Evolutionary conservation across 441 rosid genomes (phyloP), one percentile per base, ranked within the genome.

Genomic region (California macrophylla): DNA sequence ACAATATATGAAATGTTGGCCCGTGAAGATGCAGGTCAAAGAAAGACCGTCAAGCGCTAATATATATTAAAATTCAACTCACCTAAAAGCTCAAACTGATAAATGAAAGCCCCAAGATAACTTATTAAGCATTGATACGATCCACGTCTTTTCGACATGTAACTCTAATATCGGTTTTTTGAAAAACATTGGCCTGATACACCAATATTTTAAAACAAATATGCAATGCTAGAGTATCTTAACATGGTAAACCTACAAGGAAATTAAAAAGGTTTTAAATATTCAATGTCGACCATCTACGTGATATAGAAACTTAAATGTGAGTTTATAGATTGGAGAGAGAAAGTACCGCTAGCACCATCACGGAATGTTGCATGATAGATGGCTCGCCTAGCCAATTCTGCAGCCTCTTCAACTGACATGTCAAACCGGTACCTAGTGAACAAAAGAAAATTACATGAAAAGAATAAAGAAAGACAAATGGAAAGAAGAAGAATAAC

Each of bases 311-410:
- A 10, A 45, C 52, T 45, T 45, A 47, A 15, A 45, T 45, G 52
- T 45, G 20, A 13, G 50, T 42, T 2, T 45, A 15, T n/a, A 45
- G 4, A 3, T 12, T 15, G 67, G 60, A 36, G 66, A 63, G 72
- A 42, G 25, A 47, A 75, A 66, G 54, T 98, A 79, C 99, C 99
- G 81, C 99, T 95, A 78, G 99, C 98, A 64, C 92, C 98, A 78
- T 95, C 99, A 28, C 99, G 86, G 82, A 89, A 95, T 47, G 99
- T 95, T 9, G 99, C 99, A 75, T 92, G 99, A 81, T 95, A 95
- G 78, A 95, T 95, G 71, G 98, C 78, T 78, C 99, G 88, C 79
- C 96, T 82, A 34, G 97, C 99, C 83, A 94, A 80, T 79, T 95
- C 99, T 0, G 92, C 87, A 66, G 99, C 99, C 80, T 94, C 98